Evolutionary conservation across 192 early-diverging fungal genomes (phyloP), one percentile per base, ranked within the genome.

Genomic region (Coemansia asiatica): DNA sequence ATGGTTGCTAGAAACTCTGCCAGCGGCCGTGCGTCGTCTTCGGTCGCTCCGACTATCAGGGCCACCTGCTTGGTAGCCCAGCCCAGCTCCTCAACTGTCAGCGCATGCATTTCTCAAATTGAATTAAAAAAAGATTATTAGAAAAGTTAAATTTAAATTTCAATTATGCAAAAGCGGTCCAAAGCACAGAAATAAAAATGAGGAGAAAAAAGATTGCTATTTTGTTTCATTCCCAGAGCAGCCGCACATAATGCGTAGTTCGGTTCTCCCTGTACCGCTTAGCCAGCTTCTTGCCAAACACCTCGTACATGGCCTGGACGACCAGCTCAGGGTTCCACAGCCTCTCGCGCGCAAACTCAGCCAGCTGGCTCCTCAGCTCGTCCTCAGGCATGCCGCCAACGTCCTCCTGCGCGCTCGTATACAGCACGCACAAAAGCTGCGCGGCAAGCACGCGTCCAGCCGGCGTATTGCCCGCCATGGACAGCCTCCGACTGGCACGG

Each of bases 301-400:
- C 68, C 56, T 79, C 77, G 54, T 79, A 79, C 70, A 79, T 79
- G 40, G 77, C 77, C 49, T 79, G 77, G 28, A 79, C 77, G 15
- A 74, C 72, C 60, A 79, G 63, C 22, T 79, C 77, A 0, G 77
- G 77, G 49, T 79, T 79, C 77, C 77, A 79, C 65, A 58, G 56
- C 35, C 72, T 67, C 60, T 81, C 79, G 18, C 70, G 66, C 1
- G 79, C 79, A 76, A 81, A 81, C 23, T 75, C 79, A n/a, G 74
- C 47, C 36, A 81, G 61, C 57, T 68, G 62, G 6, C 56, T 23
- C 22, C 79, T 65, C 63, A 81, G 63, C 21, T 75, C 79, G 23
- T 81, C 73, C 40, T 81, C 79, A 10, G 69, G 22, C 63, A 81
- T 71, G 6, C 70, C 79, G 16, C 38, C 59, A 38, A 63, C 49